Percentiles rank a stretch among this genome's conserved stretches.
Conservation (phyloP, 805 yeast genomes). For the Phaffomyces thermotolerans region DNA sequence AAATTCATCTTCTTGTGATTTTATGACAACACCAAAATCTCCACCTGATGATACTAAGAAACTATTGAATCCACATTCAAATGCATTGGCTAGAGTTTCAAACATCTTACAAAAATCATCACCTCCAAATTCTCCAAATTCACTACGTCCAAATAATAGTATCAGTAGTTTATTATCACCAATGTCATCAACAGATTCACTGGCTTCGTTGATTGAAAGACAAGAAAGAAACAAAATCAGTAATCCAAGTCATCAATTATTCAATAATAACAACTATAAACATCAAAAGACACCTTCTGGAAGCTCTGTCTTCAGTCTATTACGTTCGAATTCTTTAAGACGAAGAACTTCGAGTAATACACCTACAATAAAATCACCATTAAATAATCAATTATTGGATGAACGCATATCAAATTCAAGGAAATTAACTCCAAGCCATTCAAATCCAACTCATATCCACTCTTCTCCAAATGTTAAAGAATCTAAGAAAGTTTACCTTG, state of each 20-base stretch:
- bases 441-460: conserved; percentile 22
- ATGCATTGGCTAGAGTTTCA: conserved; percentile 13
- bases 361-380: conserved; percentile 14
- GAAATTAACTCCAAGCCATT: conserved; percentile 16
- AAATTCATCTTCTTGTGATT: not conserved
- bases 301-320: conserved; percentile 14
- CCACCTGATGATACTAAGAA: not conserved
- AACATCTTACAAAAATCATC: conserved; percentile 16
- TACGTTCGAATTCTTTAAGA: conserved; percentile 5
- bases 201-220: conserved; percentile 32
- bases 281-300: conserved; percentile 9
- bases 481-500: conserved; percentile 70
- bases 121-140: conserved; percentile 12
- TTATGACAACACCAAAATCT: conserved; percentile 3
- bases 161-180: conserved; percentile 10
- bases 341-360: conserved; percentile 6
- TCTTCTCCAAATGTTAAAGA: conserved; percentile 57
- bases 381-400: conserved; percentile 5
- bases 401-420: conserved; percentile 6
- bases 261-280: conserved; percentile 7
- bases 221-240: conserved; percentile 34
- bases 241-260: conserved; percentile 33
- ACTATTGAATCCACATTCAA: not conserved
- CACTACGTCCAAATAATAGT: not conserved
- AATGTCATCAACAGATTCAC: conserved; percentile 30